These are phyloP conservation scores for Sarocladiaceae sp. DNA, from an alignment of 2,329 filamentous ascomycete species.

Conservation along the genomic window DNA sequence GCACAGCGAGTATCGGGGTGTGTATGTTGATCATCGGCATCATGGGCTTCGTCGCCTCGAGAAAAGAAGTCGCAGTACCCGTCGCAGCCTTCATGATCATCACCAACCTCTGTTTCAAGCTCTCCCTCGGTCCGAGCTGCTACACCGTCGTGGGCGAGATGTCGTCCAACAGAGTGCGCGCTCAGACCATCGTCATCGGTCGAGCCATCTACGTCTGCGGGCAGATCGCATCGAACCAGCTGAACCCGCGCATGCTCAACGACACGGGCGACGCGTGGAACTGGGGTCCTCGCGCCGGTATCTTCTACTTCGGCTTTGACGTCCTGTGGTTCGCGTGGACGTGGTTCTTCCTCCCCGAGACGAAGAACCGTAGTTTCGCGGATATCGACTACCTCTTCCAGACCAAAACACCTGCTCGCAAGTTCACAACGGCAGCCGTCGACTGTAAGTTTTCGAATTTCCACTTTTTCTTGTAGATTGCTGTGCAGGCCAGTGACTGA, in stretches of 20 bases:
- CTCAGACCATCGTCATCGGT: constrained; percentile 37
- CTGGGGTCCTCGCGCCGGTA: constrained; percentile 30
- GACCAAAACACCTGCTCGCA: constrained; percentile 23
- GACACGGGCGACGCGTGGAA: constrained; percentile 21
- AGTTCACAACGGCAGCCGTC: constrained; percentile 23
- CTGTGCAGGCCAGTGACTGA: background rate
- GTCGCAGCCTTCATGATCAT: constrained; percentile 32
- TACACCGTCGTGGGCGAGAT: constrained; percentile 39
- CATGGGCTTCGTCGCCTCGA: constrained; percentile 24
- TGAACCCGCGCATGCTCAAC: constrained; percentile 30
- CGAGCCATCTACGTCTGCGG: constrained; percentile 33
- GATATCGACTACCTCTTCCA: constrained; percentile 44
- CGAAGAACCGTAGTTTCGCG: constrained; percentile 36
- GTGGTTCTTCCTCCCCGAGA: constrained; percentile 38
- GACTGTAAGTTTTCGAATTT: constrained; percentile 16
- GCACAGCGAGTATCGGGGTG: constrained; percentile 31
- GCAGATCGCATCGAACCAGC: constrained; percentile 31
- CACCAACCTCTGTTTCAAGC: constrained; percentile 34
- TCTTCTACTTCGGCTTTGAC: constrained; percentile 29
- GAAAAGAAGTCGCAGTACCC: constrained; percentile 20
- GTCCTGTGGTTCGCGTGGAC: constrained; percentile 34
- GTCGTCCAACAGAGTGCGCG: constrained; percentile 34
- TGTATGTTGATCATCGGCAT: constrained; percentile 37
- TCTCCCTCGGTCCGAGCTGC: constrained; percentile 36
- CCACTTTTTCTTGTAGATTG: background rate